Conservation (phyloP, 1,284 basidiomycete genomes). For the Erythrobasidium hasegawianum region DNA sequence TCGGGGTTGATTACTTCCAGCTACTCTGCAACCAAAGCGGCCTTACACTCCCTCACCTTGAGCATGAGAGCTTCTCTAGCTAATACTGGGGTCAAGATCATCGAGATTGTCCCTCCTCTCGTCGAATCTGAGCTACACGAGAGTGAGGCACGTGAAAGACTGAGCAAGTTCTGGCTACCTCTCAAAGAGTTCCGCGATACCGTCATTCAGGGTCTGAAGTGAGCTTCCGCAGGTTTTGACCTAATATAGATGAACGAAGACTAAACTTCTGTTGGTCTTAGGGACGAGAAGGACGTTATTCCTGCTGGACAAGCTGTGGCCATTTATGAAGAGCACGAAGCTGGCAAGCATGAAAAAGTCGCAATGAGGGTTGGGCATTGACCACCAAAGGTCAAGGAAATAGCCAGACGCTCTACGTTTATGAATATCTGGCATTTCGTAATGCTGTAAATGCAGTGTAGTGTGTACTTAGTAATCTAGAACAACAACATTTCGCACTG, state of each 20-base stretch:
- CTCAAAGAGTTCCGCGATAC: slow-evolving; percentile 55
- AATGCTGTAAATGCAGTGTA: too few species aligned
- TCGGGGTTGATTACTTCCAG: slow-evolving; percentile 51
- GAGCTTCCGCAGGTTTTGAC: too few species aligned
- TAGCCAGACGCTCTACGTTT: neutral
- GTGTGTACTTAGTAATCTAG: too few species aligned
- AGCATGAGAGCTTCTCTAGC: slow-evolving; percentile 56
- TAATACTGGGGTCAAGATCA: slow-evolving; percentile 56
- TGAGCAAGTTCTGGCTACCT: slow-evolving; percentile 53
- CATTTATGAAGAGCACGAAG: slow-evolving; percentile 36
- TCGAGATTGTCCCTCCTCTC: slow-evolving; percentile 53
- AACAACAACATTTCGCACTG: neutral
- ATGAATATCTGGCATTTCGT: too few species aligned
- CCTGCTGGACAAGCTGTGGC: slow-evolving; percentile 48
- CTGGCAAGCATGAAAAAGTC: slow-evolving; percentile 30
- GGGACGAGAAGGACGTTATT: slow-evolving; percentile 53
- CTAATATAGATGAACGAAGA: too few species aligned
- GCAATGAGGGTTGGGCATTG: slow-evolving; percentile 8
- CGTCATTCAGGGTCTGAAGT: slow-evolving; percentile 55
- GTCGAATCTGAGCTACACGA: slow-evolving; percentile 66
- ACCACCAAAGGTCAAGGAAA: neutral
- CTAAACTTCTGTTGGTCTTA: too few species aligned
- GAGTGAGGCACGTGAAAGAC: slow-evolving; percentile 25
- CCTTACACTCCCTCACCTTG: slow-evolving; percentile 58
- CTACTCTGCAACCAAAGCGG: slow-evolving; percentile 62